Evolutionary conservation across 257 asterid genomes (phyloP).

Genomic region (Solanum corneliomulleri): DNA sequence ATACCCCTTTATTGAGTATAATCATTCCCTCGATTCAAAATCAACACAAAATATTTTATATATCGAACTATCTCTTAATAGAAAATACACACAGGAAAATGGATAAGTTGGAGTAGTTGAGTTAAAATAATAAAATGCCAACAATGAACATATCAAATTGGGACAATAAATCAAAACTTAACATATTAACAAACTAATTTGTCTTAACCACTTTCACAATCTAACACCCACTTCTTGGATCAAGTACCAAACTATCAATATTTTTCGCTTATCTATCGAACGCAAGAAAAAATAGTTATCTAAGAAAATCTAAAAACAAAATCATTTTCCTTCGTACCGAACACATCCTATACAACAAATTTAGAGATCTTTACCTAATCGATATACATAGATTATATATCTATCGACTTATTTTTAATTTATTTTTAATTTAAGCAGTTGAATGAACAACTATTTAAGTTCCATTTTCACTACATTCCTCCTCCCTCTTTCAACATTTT

Average conservation of each 20-base stretch:
- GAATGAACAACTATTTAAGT: neutral
- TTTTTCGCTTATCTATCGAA: neutral
- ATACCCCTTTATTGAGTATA: neutral
- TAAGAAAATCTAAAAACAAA: no score
- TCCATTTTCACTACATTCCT: neutral
- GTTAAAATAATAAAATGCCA: neutral
- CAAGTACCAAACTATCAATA: neutral
- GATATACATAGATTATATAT: neutral
- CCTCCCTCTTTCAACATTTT: neutral
- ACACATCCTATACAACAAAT: neutral
- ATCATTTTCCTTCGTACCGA: neutral
- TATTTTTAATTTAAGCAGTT: neutral
- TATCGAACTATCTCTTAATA: neutral
- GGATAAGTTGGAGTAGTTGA: neutral
- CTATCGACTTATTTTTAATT: neutral
- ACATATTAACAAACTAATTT: neutral
- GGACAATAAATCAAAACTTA: neutral
- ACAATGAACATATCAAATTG: neutral
- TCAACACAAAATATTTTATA: neutral
- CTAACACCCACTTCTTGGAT: neutral
- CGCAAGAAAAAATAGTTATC: neutral
- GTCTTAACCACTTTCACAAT: neutral
- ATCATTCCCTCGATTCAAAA: neutral
- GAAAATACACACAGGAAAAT: neutral
- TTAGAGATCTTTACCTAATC: neutral